Evolutionary conservation across 306 rosid genomes (phyloP), one percentile per base, ranked within the genome.

Genomic region (Neltuma alba): DNA sequence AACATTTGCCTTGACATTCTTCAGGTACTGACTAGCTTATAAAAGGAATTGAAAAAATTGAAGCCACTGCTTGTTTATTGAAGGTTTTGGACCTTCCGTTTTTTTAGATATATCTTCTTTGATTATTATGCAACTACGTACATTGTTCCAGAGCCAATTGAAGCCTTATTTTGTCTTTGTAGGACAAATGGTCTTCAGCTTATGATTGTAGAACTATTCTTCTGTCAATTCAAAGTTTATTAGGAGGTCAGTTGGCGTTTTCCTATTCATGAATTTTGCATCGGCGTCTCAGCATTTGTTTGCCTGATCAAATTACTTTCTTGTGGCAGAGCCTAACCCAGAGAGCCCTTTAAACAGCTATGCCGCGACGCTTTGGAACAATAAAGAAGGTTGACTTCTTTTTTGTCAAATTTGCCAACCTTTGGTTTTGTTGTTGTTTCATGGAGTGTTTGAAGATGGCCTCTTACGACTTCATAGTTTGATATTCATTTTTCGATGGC

Each of bases 151-250:
- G 16, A 21, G 75, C 80, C 45, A 34, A 79, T 80, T 41, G 36
- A 30, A 63, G 33, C 77, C 52, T 36, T 70, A 41, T 70, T 33
- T 74, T 67, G 5, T 62, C 85, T 81, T 44, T 55, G 10, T 77
- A 95, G 98, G 99, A 95, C 88, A 93, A 93, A 85, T 95, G 99
- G 99, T 95, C 99, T 83, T 95, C 99, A 1, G 97, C 99, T 55
- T 93, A 95, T 78, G 99, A 95, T 83, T 92, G 99, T 80, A 90
- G 99, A 84, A 92, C 99, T 62, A 95, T 95, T 79, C 98, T 95
- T 83, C 81, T 95, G 65, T 95, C 99, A 55, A 91, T 95, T 73
- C 99, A 95, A 79, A 91, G 96, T 88, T 91, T 95, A 83, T 79
- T 95, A 80, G 98, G 95, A 90, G 98, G 99, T 95, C 12, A 80